Evolutionary conservation across 257 asterid genomes (phyloP), one percentile per base, ranked within the genome.

Genomic region (Gentiana straminea): DNA sequence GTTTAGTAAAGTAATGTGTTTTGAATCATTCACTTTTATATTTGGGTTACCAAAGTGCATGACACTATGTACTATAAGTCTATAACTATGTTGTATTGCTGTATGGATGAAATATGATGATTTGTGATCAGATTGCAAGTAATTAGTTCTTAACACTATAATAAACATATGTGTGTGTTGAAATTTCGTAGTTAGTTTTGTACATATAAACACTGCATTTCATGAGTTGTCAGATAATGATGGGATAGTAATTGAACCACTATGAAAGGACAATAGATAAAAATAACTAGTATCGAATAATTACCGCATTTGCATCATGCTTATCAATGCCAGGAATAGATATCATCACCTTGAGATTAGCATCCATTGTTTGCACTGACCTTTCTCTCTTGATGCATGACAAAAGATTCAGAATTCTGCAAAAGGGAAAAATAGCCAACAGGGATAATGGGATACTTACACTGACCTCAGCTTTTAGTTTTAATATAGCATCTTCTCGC

Each of bases 251-350:
- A n/a, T n/a, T n/a, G n/a, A 36, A 2, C 46, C 46, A 41, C 46
- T 41, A 41, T 36, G 33, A 61, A 35, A 49, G 13, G 50, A 48
- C 4, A 58, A 36, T 41, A 7, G 54, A 53, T 9, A 43, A 34
- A 12, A 33, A 1, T 12, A 48, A 37, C 66, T 46, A 51, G 59
- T n/a, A 13, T 44, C 15, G 13, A 48, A 55, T 4, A 11, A 33
- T 51, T 81, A 86, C 97, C 84, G 86, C 71, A 50, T 76, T 80
- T 49, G 97, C 95, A 41, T 84, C 97, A 64, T 89, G 95, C 62
- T 65, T 80, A 67, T 84, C 90, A 58, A 84, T 84, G 65, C 99
- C 91, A 52, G 97, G 99, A 68, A 92, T 83, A 52, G 94, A 81
- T 58, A 91, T 85, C 52, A 88, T 73, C 70, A 92, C 99, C 74